Base-by-base conservation (phyloP, 176 grass and related monocot species). In the Phyllostachys edulis region DNA sequence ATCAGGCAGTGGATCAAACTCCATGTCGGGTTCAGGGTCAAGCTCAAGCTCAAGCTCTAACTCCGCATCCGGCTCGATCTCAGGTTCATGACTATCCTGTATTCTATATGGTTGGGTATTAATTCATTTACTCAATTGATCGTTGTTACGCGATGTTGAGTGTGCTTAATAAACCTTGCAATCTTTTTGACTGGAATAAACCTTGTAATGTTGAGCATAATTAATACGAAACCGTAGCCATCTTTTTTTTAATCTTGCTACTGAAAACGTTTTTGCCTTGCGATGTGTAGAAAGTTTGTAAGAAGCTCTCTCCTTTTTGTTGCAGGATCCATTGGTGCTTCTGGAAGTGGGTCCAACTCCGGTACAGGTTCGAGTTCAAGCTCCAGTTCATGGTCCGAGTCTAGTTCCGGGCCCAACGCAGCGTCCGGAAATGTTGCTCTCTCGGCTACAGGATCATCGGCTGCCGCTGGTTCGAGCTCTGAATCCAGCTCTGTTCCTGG, bases 1-100 rank as follows among this genome's bases (percentile, higher is more conserved):
- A 38, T 79, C 81, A 12, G 61, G 78, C 3, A 64, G 70, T 65
- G 82, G 63, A 38, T 75, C 82, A 60, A 84, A 61, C 76, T 85
- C 68, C 60, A 50, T 69, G 63, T 61, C 78, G 4, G 47, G 39
- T 34, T 72, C 77, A 17, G 54, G 9, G 5, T 89, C 86, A 4
- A 61, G 62, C 26, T 77, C 86, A 4, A 61, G 62, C 26, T 77
- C 85, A 7, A 67, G 36, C 37, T 70, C 87, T 4, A 65, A 46
- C 47, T 54, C 57, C 0, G 36, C 8, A 24, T 67, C 69, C 2
- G 44, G 74, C 14, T 89, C 51, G 3, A 80, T 9, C 52, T 83
- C 73, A 39, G 80, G 51, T 88, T 40, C 32, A 21, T n/a, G 21
- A 49, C 42, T 44, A 24, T 63, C 40, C 6, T 29, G 44, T 50